A percentile compares a stretch with the other conserved stretches of the same genome.
These are phyloP conservation scores for Macrophomina pseudophaseolina DNA, from an alignment of 2,329 filamentous ascomycete genomes.

Conservation along the genomic window DNA sequence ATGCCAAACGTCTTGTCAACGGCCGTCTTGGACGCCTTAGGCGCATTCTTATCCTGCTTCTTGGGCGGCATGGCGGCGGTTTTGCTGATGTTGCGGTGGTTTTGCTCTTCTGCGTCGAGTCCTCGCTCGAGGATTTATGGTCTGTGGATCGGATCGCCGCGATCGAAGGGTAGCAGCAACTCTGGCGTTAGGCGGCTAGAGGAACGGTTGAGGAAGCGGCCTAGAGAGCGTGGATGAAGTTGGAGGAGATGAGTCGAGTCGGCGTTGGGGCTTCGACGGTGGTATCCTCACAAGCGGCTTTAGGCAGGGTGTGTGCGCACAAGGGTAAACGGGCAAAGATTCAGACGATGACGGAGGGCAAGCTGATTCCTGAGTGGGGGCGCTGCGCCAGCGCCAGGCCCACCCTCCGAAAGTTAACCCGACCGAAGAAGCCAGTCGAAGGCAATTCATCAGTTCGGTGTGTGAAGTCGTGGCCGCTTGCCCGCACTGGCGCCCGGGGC, in stretches of 20 bases:
- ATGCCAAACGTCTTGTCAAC: constrained; percentile 99
- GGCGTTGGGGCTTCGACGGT: neutral
- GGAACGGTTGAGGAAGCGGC: neutral
- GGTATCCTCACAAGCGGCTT: neutral
- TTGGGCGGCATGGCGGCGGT: constrained; percentile 74
- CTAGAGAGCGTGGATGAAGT: constrained; percentile 31
- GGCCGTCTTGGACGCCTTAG: constrained; percentile 66
- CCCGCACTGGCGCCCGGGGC: neutral
- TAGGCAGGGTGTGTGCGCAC: neutral
- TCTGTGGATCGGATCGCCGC: constrained; percentile 15
- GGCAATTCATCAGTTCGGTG: neutral
- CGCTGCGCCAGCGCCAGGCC: neutral
- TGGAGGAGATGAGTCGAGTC: constrained; percentile 9
- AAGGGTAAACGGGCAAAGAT: constrained; percentile 1
- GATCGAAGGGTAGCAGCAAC: neutral
- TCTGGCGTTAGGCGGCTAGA: neutral
- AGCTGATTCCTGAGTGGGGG: constrained; percentile 13
- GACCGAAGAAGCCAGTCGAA: constrained; percentile 11
- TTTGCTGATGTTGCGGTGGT: constrained; percentile 5
- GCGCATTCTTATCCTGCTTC: constrained; percentile 50
- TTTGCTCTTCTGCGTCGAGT: neutral
- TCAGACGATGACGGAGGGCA: constrained; percentile 24
- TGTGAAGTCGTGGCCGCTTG: constrained; percentile 13
- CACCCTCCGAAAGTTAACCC: constrained; percentile 8
- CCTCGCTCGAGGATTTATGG: neutral